Evolutionary conservation across 768 basidiomycete species (phyloP).

Genomic region (Boletus coccyginus): DNA sequence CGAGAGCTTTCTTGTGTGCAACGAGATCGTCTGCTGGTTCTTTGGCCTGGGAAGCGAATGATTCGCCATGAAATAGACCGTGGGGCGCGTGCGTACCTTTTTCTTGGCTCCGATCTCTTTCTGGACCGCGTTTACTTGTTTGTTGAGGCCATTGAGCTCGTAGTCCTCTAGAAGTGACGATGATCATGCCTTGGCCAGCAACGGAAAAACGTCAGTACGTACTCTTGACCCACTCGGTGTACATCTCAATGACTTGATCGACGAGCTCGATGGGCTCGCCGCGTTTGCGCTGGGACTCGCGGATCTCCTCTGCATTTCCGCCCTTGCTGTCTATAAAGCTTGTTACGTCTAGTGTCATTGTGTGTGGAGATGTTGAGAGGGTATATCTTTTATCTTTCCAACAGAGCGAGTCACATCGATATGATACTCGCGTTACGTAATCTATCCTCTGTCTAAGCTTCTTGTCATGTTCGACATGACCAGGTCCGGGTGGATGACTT

Average conservation of each 20-base stretch:
- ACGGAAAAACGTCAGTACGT: conserved; percentile 33
- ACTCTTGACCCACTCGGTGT: conserved; percentile 94
- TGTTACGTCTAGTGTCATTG: conserved; percentile 81
- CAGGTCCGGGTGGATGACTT: no score
- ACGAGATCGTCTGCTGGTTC: conserved; percentile 88
- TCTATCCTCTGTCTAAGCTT: not conserved
- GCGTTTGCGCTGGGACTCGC: conserved; percentile 90
- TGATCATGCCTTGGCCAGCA: not conserved
- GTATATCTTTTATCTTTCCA: not conserved
- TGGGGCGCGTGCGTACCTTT: conserved; percentile 53
- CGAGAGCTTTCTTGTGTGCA: conserved; percentile 78
- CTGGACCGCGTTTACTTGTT: conserved; percentile 86
- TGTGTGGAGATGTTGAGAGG: not conserved
- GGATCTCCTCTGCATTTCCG: conserved; percentile 86
- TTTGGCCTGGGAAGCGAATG: conserved; percentile 62
- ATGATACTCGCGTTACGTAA: conserved; percentile 14
- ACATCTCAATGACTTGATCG: conserved; percentile 91
- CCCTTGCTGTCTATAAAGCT: conserved; percentile 86
- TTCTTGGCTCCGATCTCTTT: conserved; percentile 94
- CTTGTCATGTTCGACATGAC: not conserved
- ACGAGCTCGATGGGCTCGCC: conserved; percentile 88
- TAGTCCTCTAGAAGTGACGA: conserved; percentile 65
- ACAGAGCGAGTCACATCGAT: no score
- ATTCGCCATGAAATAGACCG: not conserved
- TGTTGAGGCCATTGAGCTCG: conserved; percentile 72